These are phyloP conservation scores for Corylus heterophylla DNA, from an alignment of 306 rosid genomes.

Conservation along the genomic window DNA sequence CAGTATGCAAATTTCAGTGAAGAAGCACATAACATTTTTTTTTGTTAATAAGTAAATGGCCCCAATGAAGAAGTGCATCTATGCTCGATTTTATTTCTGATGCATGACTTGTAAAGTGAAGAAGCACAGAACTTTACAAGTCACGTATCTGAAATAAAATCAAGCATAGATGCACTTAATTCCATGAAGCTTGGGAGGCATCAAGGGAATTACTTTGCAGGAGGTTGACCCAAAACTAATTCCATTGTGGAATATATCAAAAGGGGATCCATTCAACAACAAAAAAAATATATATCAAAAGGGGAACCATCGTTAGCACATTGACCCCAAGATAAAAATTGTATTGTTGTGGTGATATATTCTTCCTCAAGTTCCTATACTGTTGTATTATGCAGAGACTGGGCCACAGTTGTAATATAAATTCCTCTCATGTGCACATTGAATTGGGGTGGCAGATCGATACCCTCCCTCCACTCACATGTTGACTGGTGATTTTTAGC, in stretches of 20 bases:
- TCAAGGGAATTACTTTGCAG: conserved; percentile 3
- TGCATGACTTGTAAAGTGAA: conserved; percentile 4
- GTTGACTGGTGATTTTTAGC: too few relatives aligned
- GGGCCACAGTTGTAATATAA: neutral
- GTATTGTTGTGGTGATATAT: neutral
- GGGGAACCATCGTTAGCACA: neutral
- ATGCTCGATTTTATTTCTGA: conserved; percentile 8
- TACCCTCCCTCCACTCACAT: too few relatives aligned
- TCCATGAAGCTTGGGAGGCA: conserved; percentile 22
- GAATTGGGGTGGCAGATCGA: too few relatives aligned
- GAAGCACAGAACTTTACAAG: conserved; percentile 8
- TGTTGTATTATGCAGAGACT: neutral
- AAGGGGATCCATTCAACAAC: too few relatives aligned
- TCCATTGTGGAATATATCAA: neutral
- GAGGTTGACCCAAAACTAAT: conserved; percentile 7
- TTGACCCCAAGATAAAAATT: neutral
- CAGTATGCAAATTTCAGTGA: conserved; percentile 28
- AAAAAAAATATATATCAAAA: neutral
- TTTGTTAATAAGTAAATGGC: too few relatives aligned
- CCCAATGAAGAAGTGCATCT: neutral
- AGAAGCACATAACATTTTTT: conserved; percentile 6
- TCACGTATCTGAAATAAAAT: conserved; percentile 5
- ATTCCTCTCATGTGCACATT: neutral
- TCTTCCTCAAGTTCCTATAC: neutral
- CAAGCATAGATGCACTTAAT: conserved; percentile 4